Evolutionary conservation across 139 green algal species (phyloP).

Genomic region (Asterochloris sp.): DNA sequence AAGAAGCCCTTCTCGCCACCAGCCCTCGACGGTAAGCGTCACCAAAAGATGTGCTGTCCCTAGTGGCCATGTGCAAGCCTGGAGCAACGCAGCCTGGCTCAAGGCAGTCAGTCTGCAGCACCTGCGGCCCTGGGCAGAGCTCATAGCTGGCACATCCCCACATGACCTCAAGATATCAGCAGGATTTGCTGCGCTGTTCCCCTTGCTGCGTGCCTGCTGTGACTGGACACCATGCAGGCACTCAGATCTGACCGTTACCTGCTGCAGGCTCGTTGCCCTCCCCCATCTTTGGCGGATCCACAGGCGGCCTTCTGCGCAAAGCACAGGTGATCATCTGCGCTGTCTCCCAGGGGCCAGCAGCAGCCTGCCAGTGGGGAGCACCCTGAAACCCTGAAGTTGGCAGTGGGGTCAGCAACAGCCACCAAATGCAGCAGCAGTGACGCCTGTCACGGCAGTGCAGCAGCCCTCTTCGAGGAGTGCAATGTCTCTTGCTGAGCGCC

Average conservation of each 20-base stretch:
- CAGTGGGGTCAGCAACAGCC: not conserved
- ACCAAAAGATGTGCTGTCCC: too few relatives aligned
- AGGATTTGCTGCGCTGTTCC: too few relatives aligned
- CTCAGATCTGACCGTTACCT: too few relatives aligned
- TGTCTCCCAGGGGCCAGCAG: not conserved
- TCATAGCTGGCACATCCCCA: not conserved
- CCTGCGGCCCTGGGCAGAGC: slow-evolving; percentile 4
- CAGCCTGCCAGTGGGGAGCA: too few relatives aligned
- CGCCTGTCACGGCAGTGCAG: not conserved
- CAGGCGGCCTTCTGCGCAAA: slow-evolving; percentile 94
- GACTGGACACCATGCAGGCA: too few relatives aligned
- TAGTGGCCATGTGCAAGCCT: too few relatives aligned
- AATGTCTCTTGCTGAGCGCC: too few relatives aligned
- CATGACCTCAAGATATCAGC: too few relatives aligned
- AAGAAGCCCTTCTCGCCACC: slow-evolving; percentile 73
- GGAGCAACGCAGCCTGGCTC: too few relatives aligned
- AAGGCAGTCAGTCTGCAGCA: too few relatives aligned
- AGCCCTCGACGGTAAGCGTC: slow-evolving; percentile 61
- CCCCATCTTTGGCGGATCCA: slow-evolving; percentile 98
- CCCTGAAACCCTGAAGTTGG: not conserved
- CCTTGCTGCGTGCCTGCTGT: too few relatives aligned
- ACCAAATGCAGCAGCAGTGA: not conserved
- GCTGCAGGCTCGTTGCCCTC: slow-evolving; percentile 44
- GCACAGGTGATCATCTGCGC: slow-evolving; percentile 60
- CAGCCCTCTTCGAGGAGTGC: not conserved